Base-by-base conservation (phyloP, 1,139 yeast species). In the Blastobotrys indianensis region DNA sequence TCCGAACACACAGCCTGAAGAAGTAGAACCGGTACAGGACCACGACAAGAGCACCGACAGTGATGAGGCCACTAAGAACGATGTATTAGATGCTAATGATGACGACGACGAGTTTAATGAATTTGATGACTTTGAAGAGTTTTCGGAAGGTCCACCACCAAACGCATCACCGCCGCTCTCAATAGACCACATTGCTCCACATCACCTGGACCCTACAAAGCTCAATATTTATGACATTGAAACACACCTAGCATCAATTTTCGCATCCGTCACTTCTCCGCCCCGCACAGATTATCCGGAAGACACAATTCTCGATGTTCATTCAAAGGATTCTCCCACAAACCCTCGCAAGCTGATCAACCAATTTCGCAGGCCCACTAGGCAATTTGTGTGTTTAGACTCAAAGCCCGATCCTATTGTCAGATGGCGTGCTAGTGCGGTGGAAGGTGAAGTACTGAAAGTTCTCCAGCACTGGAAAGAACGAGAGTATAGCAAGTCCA, bases 341-440 rank as follows among this genome's bases (percentile, higher is more conserved):
- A 48, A 49, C 11, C 53, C 62, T 9, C 54, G 65, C 12, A 56
- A 55, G 38, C 52, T 54, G 13, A 53, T 45, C 48, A 58, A 55
- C 45, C 54, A 52, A 40, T 40, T 63, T n/a, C 48, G 53, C 3
- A 53, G 61, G n/a, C 62, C 64, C 2, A 57, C 57, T 4, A 54
- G 66, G 2, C 64, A 60, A 41, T 62, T 61, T 39, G 45, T 55
- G 16, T 48, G 45, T 12, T 45, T 50, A 1, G 57, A 52, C 11
- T 41, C 50, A 20, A 48, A 51, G 20, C 61, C 60, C 4, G 60
- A 58, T 31, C 51, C 59, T 1, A 37, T 56, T 12, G 51, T 55
- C 29, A 40, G 56, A 20, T 56, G 58, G 59, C 40, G 47, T 4
- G 49, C 48, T 7, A 53, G 57, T 32, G 52, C 52, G 4, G 50